These are phyloP conservation scores for Agarophyton chilense DNA, from an alignment of 23 red algal species.

Conservation along the genomic window DNA sequence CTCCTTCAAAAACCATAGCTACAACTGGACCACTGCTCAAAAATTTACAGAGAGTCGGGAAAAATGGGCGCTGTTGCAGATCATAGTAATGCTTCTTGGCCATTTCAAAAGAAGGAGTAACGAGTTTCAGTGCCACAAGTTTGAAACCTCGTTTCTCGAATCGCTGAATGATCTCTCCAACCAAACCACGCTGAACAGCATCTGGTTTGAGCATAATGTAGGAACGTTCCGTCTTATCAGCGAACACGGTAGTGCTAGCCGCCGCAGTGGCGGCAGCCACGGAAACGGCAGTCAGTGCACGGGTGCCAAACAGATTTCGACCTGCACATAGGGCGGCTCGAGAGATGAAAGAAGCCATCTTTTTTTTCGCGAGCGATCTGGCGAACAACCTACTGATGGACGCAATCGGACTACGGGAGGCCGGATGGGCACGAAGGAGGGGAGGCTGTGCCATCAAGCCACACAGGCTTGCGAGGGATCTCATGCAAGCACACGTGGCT, in stretches of 20 bases:
- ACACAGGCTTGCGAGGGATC: too few relatives aligned
- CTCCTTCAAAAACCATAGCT: conserved; percentile 94
- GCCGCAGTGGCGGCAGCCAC: conserved; percentile 39
- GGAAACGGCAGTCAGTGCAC: conserved; percentile 13
- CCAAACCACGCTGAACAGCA: conserved; percentile 85
- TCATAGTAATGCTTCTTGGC: conserved; percentile 87
- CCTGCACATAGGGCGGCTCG: conserved; percentile 37
- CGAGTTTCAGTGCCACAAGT: conserved; percentile 86
- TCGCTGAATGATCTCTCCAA: conserved; percentile 76
- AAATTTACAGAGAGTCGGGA: conserved; percentile 79
- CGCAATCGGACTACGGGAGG: too few relatives aligned
- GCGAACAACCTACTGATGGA: too few relatives aligned
- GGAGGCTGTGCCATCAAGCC: too few relatives aligned
- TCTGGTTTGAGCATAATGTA: conserved; percentile 76
- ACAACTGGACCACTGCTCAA: conserved; percentile 90
- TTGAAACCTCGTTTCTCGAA: conserved; percentile 94
- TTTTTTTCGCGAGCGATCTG: too few relatives aligned
- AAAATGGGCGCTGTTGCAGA: conserved; percentile 82
- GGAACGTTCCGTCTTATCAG: conserved; percentile 51
- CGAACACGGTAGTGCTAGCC: conserved; percentile 13
- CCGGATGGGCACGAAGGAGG: too few relatives aligned
- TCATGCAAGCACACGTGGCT: too few relatives aligned
- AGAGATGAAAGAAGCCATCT: conserved; percentile 39
- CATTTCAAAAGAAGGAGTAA: conserved; percentile 67
- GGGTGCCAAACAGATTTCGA: conserved; percentile 43